Evolutionary conservation across 2,329 filamentous ascomycete species (phyloP).

Genomic region (Daldinia eschscholtzii): DNA sequence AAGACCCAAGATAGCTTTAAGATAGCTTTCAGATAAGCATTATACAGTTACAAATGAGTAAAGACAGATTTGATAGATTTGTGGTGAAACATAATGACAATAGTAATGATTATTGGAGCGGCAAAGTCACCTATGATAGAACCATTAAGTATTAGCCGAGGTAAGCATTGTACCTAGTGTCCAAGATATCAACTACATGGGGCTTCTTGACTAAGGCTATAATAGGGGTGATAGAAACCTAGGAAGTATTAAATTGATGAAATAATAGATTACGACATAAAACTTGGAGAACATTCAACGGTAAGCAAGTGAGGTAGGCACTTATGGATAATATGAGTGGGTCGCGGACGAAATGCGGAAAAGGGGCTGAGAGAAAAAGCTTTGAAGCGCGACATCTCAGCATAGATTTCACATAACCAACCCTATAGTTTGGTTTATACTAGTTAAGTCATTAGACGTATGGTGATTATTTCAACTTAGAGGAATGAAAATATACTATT

Average conservation of each 20-base stretch:
- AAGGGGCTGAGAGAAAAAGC: background rate
- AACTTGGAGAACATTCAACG: too few relatives aligned
- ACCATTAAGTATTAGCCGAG: background rate
- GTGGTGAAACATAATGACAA: background rate
- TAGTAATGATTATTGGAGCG: background rate
- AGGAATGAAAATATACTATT: background rate
- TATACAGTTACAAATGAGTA: background rate
- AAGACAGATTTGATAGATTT: background rate
- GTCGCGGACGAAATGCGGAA: background rate
- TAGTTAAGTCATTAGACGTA: background rate
- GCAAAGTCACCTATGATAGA: background rate
- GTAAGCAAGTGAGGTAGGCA: too few relatives aligned
- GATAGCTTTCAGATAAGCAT: background rate
- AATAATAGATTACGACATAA: too few relatives aligned
- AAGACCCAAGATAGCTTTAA: constrained; percentile 3
- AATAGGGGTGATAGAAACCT: too few relatives aligned
- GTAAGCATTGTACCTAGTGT: background rate
- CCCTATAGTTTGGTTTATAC: too few relatives aligned
- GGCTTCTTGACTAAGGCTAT: too few relatives aligned
- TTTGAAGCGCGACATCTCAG: background rate
- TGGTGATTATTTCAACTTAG: background rate
- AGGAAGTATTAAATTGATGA: too few relatives aligned
- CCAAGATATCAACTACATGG: background rate
- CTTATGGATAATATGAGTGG: background rate
- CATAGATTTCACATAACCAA: background rate